Evolutionary conservation across 129 eudicot genomes (phyloP), one percentile per base, ranked within the genome.

Genomic region (Pittosporum tobira): DNA sequence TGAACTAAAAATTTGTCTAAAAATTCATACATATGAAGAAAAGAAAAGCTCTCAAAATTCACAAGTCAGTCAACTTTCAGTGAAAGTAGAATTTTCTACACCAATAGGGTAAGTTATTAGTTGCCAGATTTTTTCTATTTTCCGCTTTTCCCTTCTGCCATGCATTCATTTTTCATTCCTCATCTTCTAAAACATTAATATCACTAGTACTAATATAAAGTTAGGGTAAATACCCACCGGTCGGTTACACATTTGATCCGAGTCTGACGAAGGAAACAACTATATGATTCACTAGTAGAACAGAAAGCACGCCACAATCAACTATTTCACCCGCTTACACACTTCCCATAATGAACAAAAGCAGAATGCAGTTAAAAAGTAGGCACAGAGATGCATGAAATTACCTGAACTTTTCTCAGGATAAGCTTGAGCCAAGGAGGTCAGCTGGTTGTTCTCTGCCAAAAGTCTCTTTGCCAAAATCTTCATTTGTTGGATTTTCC

Each of bases 401-500:
- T 47, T 74, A 73, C 80, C 83, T 23, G 19, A 60, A 45, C 31
- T 20, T 52, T 45, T 44, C 54, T 66, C 71, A 68, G 38, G 65
- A 71, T 47, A 69, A 69, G 72, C 70, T 57, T 24, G 77, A 59
- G 54, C 60, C 56, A 36, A 66, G 52, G 28, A 71, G 42, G 69
- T 68, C 79, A 42, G 73, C 78, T 21, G 66, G 79, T 19, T 72
- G 81, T 56, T 80, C 83, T 67, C 79, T 61, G 28, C 55, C 64
- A 71, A 61, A 75, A 14, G 68, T 45, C 25, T 70, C 83, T 67
- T 77, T 93, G 50, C 65, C 88, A 77, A 81, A 69, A 54, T 72
- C 88, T 34, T 87, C 81, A 64, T 75, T 68, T 0, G 75, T 67
- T 2, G 80, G 75, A 57, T 77, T 82, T 48, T 77, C 86, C 47